Percentiles rank a stretch among this genome's conserved stretches.
Evolutionary conservation across 2,329 filamentous ascomycete species (phyloP).

Genomic region (Ceratocystis papillata): DNA sequence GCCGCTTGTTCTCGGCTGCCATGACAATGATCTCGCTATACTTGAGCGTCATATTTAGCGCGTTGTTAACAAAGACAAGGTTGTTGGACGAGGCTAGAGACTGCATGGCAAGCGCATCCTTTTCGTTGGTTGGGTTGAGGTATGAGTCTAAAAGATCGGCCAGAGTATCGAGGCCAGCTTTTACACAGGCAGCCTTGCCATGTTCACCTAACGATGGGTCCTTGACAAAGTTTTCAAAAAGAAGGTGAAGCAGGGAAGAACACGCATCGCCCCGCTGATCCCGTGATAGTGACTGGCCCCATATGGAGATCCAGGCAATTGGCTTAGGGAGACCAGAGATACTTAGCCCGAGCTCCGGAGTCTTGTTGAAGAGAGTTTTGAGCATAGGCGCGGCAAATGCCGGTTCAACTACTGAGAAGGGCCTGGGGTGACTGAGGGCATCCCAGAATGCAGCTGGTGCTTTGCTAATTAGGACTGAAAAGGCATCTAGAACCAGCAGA

Average conservation of each 20-base stretch:
- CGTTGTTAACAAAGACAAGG: constrained; percentile 52
- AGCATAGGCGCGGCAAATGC: constrained; percentile 64
- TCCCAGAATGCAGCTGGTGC: constrained; percentile 79
- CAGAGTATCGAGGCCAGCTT: constrained; percentile 53
- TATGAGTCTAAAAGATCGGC: constrained; percentile 48
- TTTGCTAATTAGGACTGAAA: constrained; percentile 61
- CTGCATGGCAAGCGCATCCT: constrained; percentile 23
- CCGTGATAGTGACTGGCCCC: constrained; percentile 65
- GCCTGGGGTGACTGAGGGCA: constrained; percentile 68
- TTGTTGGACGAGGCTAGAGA: constrained; percentile 41
- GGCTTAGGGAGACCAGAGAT: constrained; percentile 41
- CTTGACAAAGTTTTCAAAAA: constrained; percentile 55
- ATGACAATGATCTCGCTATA: constrained; percentile 50
- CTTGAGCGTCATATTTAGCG: constrained; percentile 54
- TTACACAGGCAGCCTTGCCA: constrained; percentile 51
- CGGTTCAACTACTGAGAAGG: constrained; percentile 70
- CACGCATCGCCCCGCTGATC: constrained; percentile 70
- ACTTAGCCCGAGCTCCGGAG: constrained; percentile 36
- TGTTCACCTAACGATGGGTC: constrained; percentile 44
- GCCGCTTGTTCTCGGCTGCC: constrained; percentile 39
- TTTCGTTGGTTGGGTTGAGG: constrained; percentile 33
- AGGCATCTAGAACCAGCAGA: constrained; percentile 56
- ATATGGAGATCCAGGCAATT: constrained; percentile 66
- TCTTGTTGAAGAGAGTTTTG: constrained; percentile 49
- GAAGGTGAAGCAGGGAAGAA: constrained; percentile 62